phyloP scores from a whole-genome alignment of 352 stramenopile genomes.

The Globisporangium splendens region DNA sequence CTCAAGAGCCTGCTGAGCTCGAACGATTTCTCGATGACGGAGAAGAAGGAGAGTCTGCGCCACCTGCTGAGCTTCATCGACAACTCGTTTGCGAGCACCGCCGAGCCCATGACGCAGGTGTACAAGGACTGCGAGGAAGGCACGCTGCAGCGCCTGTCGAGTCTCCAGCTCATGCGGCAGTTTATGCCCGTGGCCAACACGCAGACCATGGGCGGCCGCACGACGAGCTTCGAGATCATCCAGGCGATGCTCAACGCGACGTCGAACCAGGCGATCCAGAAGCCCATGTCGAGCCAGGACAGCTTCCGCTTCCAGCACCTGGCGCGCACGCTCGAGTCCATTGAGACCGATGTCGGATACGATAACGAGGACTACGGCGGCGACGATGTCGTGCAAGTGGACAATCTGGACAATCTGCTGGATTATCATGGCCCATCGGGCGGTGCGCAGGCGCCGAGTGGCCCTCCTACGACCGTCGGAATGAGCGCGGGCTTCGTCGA shows the following conservation, averaged over 20 bases:
- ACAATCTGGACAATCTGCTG: conserved; percentile 83
- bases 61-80: conserved; percentile 83
- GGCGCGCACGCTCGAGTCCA: conserved; percentile 69
- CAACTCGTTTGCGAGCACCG: conserved; percentile 73
- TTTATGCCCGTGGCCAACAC: conserved; percentile 48
- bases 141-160: conserved; percentile 64
- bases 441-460: conserved; percentile 1
- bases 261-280: conserved; percentile 82
- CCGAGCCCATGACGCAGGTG: conserved; percentile 74
- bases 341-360: conserved; percentile 79
- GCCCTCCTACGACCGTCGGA: background rate
- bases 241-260: conserved; percentile 85
- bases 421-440: conserved; percentile 53
- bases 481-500: conserved; percentile 52
- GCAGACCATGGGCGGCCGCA: conserved; percentile 53
- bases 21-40: conserved; percentile 78
- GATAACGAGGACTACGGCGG: conserved; percentile 82
- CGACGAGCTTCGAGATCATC: conserved; percentile 86
- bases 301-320: conserved; percentile 86
- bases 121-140: conserved; percentile 80
- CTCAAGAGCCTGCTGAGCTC: conserved; percentile 82
- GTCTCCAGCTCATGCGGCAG: conserved; percentile 75
- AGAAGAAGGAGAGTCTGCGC: conserved; percentile 85
- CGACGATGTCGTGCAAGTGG: conserved; percentile 78
- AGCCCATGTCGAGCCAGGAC: conserved; percentile 85